A percentile compares a stretch with the other conserved stretches of the same genome.
Evolutionary conservation across 2,329 filamentous ascomycete species (phyloP).

Genomic region (Claviceps citrina): DNA sequence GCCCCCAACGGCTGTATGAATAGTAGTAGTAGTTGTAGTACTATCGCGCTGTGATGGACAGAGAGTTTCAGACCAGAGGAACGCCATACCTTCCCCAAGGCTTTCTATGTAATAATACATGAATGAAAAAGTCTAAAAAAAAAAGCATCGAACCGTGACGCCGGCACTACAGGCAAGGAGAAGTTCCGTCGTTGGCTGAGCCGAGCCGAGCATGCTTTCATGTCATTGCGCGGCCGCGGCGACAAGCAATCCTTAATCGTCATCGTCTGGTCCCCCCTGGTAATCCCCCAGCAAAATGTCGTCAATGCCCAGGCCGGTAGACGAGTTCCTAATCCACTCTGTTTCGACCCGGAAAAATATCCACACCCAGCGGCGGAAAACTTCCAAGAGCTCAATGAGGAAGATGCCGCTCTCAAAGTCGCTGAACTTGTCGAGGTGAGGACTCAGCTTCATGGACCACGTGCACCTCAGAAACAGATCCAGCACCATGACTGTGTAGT

Average conservation of each 20-base stretch:
- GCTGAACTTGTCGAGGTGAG: conserved; percentile 66
- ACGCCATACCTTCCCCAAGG: not conserved
- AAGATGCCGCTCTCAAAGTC: conserved; percentile 85
- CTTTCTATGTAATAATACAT: not conserved
- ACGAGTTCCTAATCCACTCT: conserved; percentile 59
- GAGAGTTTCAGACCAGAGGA: not conserved
- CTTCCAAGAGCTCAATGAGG: conserved; percentile 71
- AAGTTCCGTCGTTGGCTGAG: not conserved
- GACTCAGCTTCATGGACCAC: conserved; percentile 77
- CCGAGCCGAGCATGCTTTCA: not conserved
- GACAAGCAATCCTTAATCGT: conserved; percentile 15
- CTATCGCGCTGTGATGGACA: not conserved
- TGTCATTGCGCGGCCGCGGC: not conserved
- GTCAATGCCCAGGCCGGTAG: conserved; percentile 40
- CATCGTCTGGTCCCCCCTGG: conserved; percentile 39
- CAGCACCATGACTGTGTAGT: conserved; percentile 65
- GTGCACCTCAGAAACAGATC: conserved; percentile 76
- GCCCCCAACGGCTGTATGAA: too few relatives aligned
- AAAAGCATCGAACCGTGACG: not conserved
- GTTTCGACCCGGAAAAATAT: conserved; percentile 92
- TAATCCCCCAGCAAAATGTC: conserved; percentile 65
- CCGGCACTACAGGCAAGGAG: not conserved
- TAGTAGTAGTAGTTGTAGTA: not conserved
- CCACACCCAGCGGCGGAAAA: conserved; percentile 86
- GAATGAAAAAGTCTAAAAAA: not conserved